These are phyloP conservation scores for Xylaria sp. DNA, from an alignment of 2,329 filamentous ascomycete genomes.

Conservation along the genomic window DNA sequence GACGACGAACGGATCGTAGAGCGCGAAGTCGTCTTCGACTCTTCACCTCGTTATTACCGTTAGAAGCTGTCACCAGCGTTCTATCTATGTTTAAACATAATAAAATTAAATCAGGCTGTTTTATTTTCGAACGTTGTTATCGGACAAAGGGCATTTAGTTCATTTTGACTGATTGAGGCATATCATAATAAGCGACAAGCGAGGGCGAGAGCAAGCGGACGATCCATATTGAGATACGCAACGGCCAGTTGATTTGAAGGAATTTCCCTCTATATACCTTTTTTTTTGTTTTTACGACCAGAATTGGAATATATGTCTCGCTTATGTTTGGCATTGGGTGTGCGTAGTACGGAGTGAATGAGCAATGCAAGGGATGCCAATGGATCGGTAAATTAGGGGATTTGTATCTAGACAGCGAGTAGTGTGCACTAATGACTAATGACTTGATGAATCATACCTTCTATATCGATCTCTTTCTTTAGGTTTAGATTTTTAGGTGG, in stretches of 20 bases:
- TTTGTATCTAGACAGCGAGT: slow-evolving; percentile 32
- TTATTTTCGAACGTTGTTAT: not conserved
- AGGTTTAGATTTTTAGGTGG: not conserved
- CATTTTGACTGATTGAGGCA: not conserved
- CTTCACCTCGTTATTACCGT: slow-evolving; percentile 37
- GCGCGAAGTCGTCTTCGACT: slow-evolving; percentile 74
- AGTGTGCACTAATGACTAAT: slow-evolving; percentile 29
- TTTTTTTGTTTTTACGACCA: not conserved
- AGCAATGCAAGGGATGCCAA: slow-evolving; percentile 12
- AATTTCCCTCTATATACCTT: not conserved
- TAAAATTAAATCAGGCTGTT: not conserved
- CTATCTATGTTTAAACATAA: not conserved
- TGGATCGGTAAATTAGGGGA: slow-evolving; percentile 12
- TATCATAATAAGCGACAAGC: slow-evolving; percentile 15
- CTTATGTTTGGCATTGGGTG: not conserved
- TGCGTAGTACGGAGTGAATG: slow-evolving; percentile 1
- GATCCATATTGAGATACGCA: slow-evolving; percentile 7
- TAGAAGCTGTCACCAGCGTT: not conserved
- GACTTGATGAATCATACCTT: slow-evolving; percentile 29
- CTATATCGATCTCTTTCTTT: not conserved
- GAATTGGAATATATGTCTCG: slow-evolving; percentile 12
- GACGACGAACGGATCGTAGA: slow-evolving; percentile 75
- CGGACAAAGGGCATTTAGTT: not conserved
- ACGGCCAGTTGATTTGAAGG: not conserved
- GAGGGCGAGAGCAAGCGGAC: not conserved